These are phyloP conservation scores for Taiwanofungus camphoratus DNA, from an alignment of 1,284 basidiomycete species.

Conservation along the genomic window DNA sequence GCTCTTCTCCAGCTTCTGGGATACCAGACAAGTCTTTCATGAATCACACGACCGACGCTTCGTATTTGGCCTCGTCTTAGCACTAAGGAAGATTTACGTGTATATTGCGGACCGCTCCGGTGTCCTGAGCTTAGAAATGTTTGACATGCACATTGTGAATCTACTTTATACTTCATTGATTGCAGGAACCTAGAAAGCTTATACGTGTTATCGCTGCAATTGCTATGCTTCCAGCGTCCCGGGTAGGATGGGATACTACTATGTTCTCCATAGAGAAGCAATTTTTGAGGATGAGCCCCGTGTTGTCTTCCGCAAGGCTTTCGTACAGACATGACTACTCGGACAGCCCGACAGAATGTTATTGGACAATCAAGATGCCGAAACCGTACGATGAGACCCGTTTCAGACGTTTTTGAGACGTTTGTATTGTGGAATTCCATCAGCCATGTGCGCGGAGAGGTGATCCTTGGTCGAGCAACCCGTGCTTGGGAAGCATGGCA, in stretches of 20 bases:
- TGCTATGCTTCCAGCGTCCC: neutral
- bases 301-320: too few species aligned
- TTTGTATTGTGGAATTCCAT: conserved; percentile 6
- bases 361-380: too few species aligned
- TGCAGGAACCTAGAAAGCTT: neutral
- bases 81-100: neutral
- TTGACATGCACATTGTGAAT: conserved; percentile 1
- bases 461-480: conserved; percentile 8
- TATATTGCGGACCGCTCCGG: conserved; percentile 6
- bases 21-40: neutral
- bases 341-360: too few species aligned
- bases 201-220: neutral
- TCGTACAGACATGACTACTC: too few species aligned
- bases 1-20: neutral
- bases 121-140: neutral
- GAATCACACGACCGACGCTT: conserved; percentile 1
- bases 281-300: too few species aligned
- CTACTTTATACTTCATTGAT: neutral
- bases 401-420: neutral
- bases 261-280: conserved; percentile 5
- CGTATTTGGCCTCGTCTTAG: conserved; percentile 5
- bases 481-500: conserved; percentile 11
- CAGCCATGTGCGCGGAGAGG: conserved; percentile 3
- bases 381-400: neutral
- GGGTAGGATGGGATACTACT: conserved; percentile 7